Evolutionary conservation across 2,329 filamentous ascomycete species (phyloP), one percentile per base, ranked within the genome.

Genomic region (Aspergillus sp.): DNA sequence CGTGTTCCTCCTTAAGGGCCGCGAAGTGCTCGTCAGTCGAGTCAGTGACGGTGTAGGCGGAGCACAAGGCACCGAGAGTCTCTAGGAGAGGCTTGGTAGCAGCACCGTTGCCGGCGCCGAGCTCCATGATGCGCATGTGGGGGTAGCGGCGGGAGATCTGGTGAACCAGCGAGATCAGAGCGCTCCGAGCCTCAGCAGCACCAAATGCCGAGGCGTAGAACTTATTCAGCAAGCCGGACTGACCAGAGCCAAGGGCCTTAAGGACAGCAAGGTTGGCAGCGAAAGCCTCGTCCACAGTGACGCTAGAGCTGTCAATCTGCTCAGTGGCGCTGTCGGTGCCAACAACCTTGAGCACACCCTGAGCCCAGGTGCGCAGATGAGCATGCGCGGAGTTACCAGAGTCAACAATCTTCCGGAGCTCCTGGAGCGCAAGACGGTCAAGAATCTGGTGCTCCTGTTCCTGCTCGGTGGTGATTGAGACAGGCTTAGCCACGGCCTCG

Each of bases 41-140:
- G 58, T 82, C 80, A 0, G 81, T 82, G 67, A 72, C 83, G 0
- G 75, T 79, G 65, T 82, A 83, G 0, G 67, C 69, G 5, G 62
- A 62, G 38, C 74, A 78, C 1, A n/a, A 19, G 1, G 63, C 13
- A 2, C 68, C 72, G 15, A 81, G 61, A 2, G 57, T 49, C 3
- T 66, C 56, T 2, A 82, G 64, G 6, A 82, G 66, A 1, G 55
- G 58, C 3, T 70, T 65, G 0, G 81, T 83, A 0, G 79, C 72
- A 12, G 74, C 75, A 3, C 79, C 81, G 4, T 79, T 81, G 1
- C 81, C 81, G 8, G 77, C 80, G n/a, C 67, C 72, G 15, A 74
- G 73, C 52, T 82, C 80, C 4, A 83, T 61, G 28, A 82, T 73
- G 3, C 77, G 76, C 55, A 79, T 70, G n/a, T 73, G 72, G 0